Percentiles rank a stretch among this genome's conserved stretches.
These are phyloP conservation scores for Camelina hispida DNA, from an alignment of 345 rosid genomes.

Conservation along the genomic window DNA sequence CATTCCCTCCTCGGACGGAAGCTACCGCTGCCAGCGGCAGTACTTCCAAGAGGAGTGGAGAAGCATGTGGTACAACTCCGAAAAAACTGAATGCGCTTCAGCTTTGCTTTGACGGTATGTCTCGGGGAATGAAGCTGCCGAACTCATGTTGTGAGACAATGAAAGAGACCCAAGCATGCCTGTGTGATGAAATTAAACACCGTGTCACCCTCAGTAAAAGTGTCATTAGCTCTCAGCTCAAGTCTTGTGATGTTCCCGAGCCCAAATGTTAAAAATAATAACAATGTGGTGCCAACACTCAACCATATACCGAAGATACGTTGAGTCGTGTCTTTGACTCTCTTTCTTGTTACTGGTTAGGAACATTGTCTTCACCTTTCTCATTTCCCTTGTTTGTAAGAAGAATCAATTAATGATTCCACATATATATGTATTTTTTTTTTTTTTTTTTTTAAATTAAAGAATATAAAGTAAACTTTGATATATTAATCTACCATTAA, in stretches of 20 bases:
- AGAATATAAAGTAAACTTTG: too few species aligned
- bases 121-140: background rate
- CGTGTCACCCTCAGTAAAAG: background rate
- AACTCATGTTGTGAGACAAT: constrained; percentile 23
- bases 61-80: background rate
- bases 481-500: too few species aligned
- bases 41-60: background rate
- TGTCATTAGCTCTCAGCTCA: background rate
- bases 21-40: background rate
- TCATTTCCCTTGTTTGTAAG: too few species aligned
- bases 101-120: constrained; percentile 29
- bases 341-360: too few species aligned
- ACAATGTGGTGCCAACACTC: background rate
- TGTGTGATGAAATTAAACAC: constrained; percentile 14
- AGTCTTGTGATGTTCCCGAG: constrained; percentile 33
- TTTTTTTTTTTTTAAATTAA: too few species aligned
- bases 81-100: background rate
- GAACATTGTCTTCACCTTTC: too few species aligned
- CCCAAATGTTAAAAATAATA: constrained; percentile 10
- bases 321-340: too few species aligned
- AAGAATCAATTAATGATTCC: too few species aligned
- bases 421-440: too few species aligned
- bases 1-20: constrained; percentile 5
- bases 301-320: too few species aligned
- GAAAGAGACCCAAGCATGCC: constrained; percentile 12